phyloP scores from a whole-genome alignment of 75 land plant genomes.

The Larix kaempferi region DNA sequence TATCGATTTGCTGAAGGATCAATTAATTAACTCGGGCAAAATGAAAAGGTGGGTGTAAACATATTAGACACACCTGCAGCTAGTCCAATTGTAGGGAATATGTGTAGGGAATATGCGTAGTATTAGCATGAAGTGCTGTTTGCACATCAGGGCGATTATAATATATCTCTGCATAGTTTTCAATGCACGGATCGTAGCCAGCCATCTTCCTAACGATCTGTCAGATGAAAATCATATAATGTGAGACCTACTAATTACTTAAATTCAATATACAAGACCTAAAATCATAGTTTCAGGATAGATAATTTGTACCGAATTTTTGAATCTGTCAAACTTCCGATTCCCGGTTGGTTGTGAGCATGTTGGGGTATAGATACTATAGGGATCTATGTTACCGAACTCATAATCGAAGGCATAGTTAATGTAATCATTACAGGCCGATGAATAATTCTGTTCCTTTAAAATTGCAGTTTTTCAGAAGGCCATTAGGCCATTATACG shows the following conservation, averaged over 20 bases:
- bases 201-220: neutral
- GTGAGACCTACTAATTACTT: neutral
- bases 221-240: neutral
- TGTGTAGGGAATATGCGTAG: conserved; percentile 54
- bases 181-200: conserved; percentile 85
- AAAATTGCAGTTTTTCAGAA: conserved; percentile 39
- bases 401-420: conserved; percentile 37
- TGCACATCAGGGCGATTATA: conserved; percentile 88
- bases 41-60: neutral
- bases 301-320: too few species aligned
- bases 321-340: neutral
- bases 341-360: conserved; percentile 27
- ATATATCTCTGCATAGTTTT: conserved; percentile 57
- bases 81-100: conserved; percentile 60
- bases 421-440: conserved; percentile 25
- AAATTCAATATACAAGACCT: too few species aligned
- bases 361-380: conserved; percentile 69
- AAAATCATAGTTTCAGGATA: neutral
- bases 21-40: neutral
- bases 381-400: conserved; percentile 74
- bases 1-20: neutral
- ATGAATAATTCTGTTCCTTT: conserved; percentile 44
- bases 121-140: conserved; percentile 86
- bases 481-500: conserved; percentile 35
- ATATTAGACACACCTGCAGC: conserved; percentile 55